Evolutionary conservation across 2,329 filamentous ascomycete genomes (phyloP).

Genomic region (Teratosphaeria pseudoeucalypti): DNA sequence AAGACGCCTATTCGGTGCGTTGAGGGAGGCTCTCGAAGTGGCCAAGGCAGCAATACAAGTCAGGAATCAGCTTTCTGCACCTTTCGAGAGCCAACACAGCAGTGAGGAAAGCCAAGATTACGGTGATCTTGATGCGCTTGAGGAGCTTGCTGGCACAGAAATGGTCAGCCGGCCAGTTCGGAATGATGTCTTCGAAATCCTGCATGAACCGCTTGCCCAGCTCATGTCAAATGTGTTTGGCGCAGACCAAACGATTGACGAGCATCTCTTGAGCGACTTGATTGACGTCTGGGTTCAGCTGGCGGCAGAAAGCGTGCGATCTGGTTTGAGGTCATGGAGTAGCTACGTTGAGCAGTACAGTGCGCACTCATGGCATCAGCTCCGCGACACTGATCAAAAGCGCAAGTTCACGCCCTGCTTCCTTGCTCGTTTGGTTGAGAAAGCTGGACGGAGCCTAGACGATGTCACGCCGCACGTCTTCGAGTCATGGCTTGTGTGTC

Average conservation of each 20-base stretch:
- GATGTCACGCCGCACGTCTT: constrained; percentile 41
- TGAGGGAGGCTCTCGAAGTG: constrained; percentile 41
- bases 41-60: constrained; percentile 31
- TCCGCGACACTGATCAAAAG: constrained; percentile 36
- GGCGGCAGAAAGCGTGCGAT: constrained; percentile 37
- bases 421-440: constrained; percentile 30
- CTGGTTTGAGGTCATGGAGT: constrained; percentile 40
- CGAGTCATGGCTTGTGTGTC: constrained; percentile 42
- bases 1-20: constrained; percentile 32
- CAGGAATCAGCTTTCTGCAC: constrained; percentile 9
- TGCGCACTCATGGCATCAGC: constrained; percentile 38
- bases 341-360: constrained; percentile 47
- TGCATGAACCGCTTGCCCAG: constrained; percentile 41
- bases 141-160: constrained; percentile 25
- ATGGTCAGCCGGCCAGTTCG: not conserved
- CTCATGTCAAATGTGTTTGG: constrained; percentile 53
- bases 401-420: constrained; percentile 37
- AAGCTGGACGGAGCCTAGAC: constrained; percentile 28
- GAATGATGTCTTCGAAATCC: constrained; percentile 28
- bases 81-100: constrained; percentile 21
- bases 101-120: constrained; percentile 57
- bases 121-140: constrained; percentile 47
- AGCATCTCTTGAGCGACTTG: constrained; percentile 41
- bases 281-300: constrained; percentile 47
- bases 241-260: constrained; percentile 45